Conservation (phyloP, 2,329 filamentous ascomycete species). For the Exophiala sp. region DNA sequence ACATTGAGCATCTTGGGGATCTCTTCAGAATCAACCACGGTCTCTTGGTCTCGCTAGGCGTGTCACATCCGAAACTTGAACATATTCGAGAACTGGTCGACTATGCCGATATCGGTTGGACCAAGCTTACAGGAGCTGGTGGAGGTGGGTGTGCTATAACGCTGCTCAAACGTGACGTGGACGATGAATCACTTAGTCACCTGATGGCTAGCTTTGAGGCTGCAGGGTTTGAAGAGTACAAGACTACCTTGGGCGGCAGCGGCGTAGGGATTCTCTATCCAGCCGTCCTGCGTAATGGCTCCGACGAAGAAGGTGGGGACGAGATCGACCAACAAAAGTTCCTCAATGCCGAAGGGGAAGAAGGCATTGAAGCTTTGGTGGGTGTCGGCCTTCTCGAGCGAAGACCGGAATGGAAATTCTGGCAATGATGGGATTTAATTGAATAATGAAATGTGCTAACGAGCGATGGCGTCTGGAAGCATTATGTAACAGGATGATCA, state of each 20-base stretch:
- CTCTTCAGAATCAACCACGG: conserved; percentile 94
- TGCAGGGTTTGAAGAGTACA: conserved; percentile 79
- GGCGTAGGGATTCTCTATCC: conserved; percentile 94
- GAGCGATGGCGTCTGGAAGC: conserved; percentile 20
- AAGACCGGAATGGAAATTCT: conserved; percentile 82
- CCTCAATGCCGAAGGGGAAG: conserved; percentile 75
- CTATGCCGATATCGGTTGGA: conserved; percentile 87
- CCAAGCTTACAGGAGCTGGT: conserved; percentile 92
- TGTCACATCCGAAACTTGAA: conserved; percentile 91
- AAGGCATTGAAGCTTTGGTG: conserved; percentile 82
- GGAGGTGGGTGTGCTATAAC: conserved; percentile 96
- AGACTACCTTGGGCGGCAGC: conserved; percentile 86
- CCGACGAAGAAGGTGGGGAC: conserved; percentile 77
- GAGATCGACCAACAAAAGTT: conserved; percentile 92
- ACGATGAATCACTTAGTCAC: conserved; percentile 54
- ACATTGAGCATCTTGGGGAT: conserved; percentile 73
- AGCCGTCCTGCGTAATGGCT: conserved; percentile 80
- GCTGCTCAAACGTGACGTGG: conserved; percentile 67
- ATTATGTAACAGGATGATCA: conserved; percentile 1
- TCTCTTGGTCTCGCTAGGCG: conserved; percentile 81
- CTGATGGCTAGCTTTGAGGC: conserved; percentile 64
- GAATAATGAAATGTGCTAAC: conserved; percentile 16
- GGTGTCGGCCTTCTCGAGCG: conserved; percentile 70
- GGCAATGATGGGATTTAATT: conserved; percentile 48
- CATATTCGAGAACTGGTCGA: conserved; percentile 88